Base-by-base conservation (phyloP, 2,329 filamentous ascomycete genomes). In the Bisporella sp. region DNA sequence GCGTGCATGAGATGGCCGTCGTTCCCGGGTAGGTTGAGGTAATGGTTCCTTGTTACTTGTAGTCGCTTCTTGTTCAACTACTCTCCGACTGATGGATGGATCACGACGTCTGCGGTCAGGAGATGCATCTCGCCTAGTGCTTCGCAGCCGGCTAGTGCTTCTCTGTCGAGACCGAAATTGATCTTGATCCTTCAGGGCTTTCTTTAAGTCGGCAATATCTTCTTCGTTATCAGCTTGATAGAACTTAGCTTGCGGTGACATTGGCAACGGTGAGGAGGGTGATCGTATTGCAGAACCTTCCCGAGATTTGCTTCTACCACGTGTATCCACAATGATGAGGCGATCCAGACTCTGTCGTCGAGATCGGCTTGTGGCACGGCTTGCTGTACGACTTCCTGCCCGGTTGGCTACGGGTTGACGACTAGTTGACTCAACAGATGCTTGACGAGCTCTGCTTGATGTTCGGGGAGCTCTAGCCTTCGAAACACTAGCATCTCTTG, bases 261-360 rank as follows among this genome's bases (percentile, higher is more conserved):
- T 84, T 4, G 89, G 87, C 28, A 90, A 71, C 1, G 91, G 89
- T 1, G 89, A 92, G 0, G 87, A 86, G 1, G 91, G 90, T 1
- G 90, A 96, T 46, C 82, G 76, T 42, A 77, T 70, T 2, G 69
- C 64, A n/a, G 81, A 80, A 2, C 74, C 77, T 13, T 73, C 73
- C n/a, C 83, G 76, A 12, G 75, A 76, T 45, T 76, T 70, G 61
- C 82, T 85, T 56, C 86, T 77, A 2, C 84, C 85, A 46, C 86
- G 57, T 6, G 73, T 66, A 5, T 79, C 74, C 31, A 78, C 62
- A 29, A 57, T 48, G 41, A 13, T 9, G 12, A 45, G 30, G 12
- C 55, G 50, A 59, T 67, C 64, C 44, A 65, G 61, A 65, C 59
- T 73, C 56, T 46, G 66, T 52, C 55, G 71, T 9, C 35, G 35